Base-by-base conservation (phyloP, 1,284 basidiomycete genomes). In the Ustilago trichophora region DNA sequence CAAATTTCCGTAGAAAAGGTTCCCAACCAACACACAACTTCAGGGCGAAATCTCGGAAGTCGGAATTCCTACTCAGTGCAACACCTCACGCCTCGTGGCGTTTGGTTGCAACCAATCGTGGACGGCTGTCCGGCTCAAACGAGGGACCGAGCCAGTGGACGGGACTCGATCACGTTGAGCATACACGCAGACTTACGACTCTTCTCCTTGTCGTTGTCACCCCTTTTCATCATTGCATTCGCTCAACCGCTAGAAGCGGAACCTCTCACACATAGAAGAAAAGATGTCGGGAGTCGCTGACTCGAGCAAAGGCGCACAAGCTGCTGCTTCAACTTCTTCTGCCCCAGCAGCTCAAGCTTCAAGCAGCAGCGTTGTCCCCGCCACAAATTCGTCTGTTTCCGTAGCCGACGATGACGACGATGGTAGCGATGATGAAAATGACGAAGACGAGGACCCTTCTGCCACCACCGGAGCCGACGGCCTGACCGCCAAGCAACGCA, bases 401-500 rank as follows among this genome's bases (percentile, higher is more conserved):
- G 19, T n/a, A 6, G 13, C 45, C 13, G 29, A 47, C 10, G 59
- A 53, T 8, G 48, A 58, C 13, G 64, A 49, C 9, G 47, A 37
- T 4, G 45, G 40, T 1, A 38, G 36, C 8, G 63, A 59, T 12
- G 63, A 55, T 25, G 48, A 58, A 2, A 54, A 37, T 1, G 63
- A 48, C n/a, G 44, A 45, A 9, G 62, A 45, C 4, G 52, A 40
- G 15, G 41, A 22, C 22, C 27, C 29, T 4, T 15, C 38, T 10
- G 36, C 35, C 15, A 9, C 49, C 5, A 21, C 38, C 25, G 53
- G 52, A 12, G 13, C 41, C 6, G 51, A 59, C 12, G 48, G 31
- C 21, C 43, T 55, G 5, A 71, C 43, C 24, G 34, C 72, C 8
- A 76, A 75, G 41, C 72, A 75, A 43, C 51, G 56, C 16, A 71